Evolutionary conservation across 345 rosid genomes (phyloP), one percentile per base, ranked within the genome.

Genomic region (Eucalyptus tenuipes): DNA sequence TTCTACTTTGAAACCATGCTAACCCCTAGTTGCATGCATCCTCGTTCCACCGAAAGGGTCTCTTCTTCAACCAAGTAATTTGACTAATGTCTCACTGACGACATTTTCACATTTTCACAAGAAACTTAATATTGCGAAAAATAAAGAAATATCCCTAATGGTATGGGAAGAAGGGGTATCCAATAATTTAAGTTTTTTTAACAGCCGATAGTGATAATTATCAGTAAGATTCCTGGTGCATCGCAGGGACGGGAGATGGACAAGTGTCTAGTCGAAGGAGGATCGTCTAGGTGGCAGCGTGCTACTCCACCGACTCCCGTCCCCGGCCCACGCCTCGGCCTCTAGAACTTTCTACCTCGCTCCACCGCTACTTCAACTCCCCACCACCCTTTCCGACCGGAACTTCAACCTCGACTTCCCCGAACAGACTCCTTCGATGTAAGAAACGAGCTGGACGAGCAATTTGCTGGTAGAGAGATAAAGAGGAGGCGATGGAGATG

Each of bases 21-120:
- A 10, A 52, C 2, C 25, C 24, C 10, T 20, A 52, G 0, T 52
- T 52, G 10, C 57, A 52, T 7, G 57, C 57, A 86, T 97, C 96
- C 87, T 98, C 96, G 37, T 96, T 96, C 92, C 98, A 96, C 87
- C 93, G 92, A 89, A 95, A 96, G 90, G 99, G 98, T 14, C 98
- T 96, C 94, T 95, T 97, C 94, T 97, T 97, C 95, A 96, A 97
- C 97, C 59, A 94, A 89, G 98, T 96, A 66, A 29, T 0, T 10
- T 52, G 25, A 52, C 57, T 52, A 52, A 33, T 0, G 2, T 33
- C 45, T 71, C 14, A 37, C 40, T 31, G 44, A 5, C 2, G 2
- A 10, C 7, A 71, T 71, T 71, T 37, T 71, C 81, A 10, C 7
- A 71, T 71, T 71, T 37, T 71, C 81, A 5, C 13, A 9, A 71